These are phyloP conservation scores for Aeminium ludgeri DNA, from an alignment of 495 filamentous ascomycete genomes.

Conservation along the genomic window DNA sequence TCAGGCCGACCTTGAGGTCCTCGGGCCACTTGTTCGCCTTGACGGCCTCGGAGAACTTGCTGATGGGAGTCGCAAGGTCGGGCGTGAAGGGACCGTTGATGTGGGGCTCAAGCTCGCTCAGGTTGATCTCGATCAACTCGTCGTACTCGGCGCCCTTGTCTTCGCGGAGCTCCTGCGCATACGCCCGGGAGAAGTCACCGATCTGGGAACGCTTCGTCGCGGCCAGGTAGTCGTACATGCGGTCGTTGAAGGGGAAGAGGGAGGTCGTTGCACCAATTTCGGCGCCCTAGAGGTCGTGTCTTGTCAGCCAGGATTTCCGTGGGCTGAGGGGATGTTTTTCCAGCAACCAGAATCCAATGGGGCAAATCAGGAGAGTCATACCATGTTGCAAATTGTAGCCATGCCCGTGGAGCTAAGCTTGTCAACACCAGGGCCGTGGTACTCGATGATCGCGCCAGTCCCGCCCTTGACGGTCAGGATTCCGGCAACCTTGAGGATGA, in stretches of 20 bases:
- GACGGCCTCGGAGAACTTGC: constrained; percentile 89
- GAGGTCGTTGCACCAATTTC: constrained; percentile 96
- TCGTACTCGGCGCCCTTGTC: constrained; percentile 95
- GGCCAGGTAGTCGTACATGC: constrained; percentile 86
- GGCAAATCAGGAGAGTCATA: not conserved
- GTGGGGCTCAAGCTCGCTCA: constrained; percentile 87
- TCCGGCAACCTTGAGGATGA: constrained; percentile 95
- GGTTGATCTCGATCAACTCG: constrained; percentile 88
- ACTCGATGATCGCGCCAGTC: constrained; percentile 93
- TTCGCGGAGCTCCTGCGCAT: constrained; percentile 72
- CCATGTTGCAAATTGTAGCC: constrained; percentile 41
- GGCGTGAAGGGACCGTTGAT: constrained; percentile 99
- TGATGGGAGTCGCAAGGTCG: constrained; percentile 93
- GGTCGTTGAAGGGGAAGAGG: constrained; percentile 97
- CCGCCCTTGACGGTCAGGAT: constrained; percentile 97
- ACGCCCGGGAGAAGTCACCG: constrained; percentile 71
- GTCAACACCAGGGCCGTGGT: constrained; percentile 70
- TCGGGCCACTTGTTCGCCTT: constrained; percentile 91
- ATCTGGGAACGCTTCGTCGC: constrained; percentile 86
- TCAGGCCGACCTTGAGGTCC: constrained; percentile 89
- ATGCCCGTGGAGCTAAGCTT: constrained; percentile 50
- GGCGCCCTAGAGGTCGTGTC: constrained; percentile 32
- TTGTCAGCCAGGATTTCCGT: no score
- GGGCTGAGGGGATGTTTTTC: no score
- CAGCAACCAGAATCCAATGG: not conserved